Evolutionary conservation across 257 asterid species (phyloP).

Genomic region (Coffea eugenioides): DNA sequence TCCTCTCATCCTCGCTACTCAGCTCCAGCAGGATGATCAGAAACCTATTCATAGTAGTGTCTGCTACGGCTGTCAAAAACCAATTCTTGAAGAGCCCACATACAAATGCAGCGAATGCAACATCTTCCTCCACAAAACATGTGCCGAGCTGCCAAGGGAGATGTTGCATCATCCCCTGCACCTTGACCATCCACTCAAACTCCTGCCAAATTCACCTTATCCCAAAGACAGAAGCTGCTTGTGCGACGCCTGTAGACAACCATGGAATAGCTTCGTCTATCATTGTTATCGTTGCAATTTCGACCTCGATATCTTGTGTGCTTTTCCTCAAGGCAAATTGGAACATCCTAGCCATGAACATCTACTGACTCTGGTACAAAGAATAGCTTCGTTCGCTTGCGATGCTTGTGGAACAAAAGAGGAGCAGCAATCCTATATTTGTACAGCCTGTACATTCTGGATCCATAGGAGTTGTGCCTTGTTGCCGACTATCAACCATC

Average conservation of each 20-base stretch:
- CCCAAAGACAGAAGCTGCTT: background rate
- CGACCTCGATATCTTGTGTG: constrained; percentile 5
- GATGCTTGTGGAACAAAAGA: constrained; percentile 12
- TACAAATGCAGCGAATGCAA: background rate
- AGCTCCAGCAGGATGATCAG: background rate
- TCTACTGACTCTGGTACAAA: background rate
- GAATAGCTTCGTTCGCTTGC: constrained; percentile 5
- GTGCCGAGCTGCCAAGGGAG: background rate
- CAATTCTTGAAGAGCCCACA: background rate
- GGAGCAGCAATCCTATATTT: background rate
- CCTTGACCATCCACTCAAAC: background rate
- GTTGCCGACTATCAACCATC: background rate
- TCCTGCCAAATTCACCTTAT: background rate
- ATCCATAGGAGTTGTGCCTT: constrained; percentile 16
- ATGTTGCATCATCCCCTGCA: background rate
- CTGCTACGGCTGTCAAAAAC: background rate
- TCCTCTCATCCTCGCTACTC: background rate
- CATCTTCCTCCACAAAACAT: background rate
- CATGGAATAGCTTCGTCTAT: background rate
- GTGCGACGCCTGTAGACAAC: background rate
- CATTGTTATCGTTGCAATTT: constrained; percentile 9
- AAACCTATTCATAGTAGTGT: background rate
- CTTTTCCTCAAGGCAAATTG: background rate
- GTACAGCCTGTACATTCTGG: constrained; percentile 6
- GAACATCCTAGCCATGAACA: constrained; percentile 3